Base-by-base conservation (phyloP, 2,329 filamentous ascomycete species). In the Akanthomyces muscarius region DNA sequence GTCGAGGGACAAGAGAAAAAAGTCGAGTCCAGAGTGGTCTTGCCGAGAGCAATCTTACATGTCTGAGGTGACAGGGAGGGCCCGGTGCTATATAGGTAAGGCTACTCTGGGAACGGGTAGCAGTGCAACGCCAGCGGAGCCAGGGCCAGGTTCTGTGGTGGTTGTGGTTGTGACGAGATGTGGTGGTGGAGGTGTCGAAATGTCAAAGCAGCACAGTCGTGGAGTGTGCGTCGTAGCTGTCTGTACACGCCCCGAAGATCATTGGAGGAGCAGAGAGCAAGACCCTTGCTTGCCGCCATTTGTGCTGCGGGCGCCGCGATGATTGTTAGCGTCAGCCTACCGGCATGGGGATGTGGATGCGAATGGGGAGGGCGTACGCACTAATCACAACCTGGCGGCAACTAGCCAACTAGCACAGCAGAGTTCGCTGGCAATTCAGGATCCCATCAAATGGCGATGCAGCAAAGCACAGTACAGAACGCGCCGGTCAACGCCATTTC, bases 51-150 rank as follows among this genome's bases (percentile, higher is more conserved):
- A 57, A 57, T 57, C 25, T 57, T 47, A 47, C 16, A 56, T 56
- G n/a, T 45, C 54, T 45, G 11, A 25, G 28, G 25, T 45, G 41
- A 47, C 54, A 57, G 54, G 54, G 54, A 42, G 28, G 54, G 54
- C 54, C 41, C n/a, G 14, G 38, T 57, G 45, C 41, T 57, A 57
- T 57, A 57, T 47, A 23, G 10, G 28, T 3, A 45, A 45, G 14
- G 23, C 41, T 33, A 45, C 25, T 57, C 11, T 45, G 18, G 18
- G 18, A 36, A 57, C 30, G 23, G 54, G 54, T 23, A 33, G 54
- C n/a, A 21, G 42, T 45, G 42, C 42, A 57, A 18, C 25, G 13
- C 4, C 28, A 47, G 42, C 54, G 54, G 54, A 47, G 41, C 41
- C 54, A 28, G 54, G 53, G 16, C 25, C 23, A 44, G 38, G 30